Conservation (phyloP, 352 stramenopile genomes). For the Lagenidium giganteum region DNA sequence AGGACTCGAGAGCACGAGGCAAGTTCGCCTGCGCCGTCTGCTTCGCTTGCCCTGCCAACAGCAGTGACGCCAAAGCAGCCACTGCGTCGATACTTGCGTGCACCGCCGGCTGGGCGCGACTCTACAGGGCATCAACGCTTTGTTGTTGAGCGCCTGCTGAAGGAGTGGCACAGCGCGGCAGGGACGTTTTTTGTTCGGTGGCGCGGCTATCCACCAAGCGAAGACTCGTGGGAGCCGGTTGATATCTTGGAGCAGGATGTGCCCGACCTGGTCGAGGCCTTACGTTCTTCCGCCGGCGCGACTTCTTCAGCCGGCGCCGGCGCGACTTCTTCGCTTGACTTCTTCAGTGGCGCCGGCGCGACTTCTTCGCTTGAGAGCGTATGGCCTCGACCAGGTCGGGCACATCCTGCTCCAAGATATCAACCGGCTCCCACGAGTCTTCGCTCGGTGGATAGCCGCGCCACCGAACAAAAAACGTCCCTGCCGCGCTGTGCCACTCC, state of each 20-base stretch:
- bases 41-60: too few relatives aligned
- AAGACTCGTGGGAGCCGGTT: conserved; percentile 6
- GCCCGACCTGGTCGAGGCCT: conserved; percentile 2
- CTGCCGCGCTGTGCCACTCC: conserved; percentile 3
- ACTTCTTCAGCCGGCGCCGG: too few relatives aligned
- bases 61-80: too few relatives aligned
- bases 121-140: too few relatives aligned
- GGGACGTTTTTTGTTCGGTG: conserved; percentile 8
- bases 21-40: too few relatives aligned
- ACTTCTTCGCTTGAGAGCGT: too few relatives aligned
- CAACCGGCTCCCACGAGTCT: conserved; percentile 6
- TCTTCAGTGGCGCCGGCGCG: too few relatives aligned
- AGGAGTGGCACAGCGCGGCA: conserved; percentile 3
- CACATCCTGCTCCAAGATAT: background rate
- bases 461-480: conserved; percentile 9
- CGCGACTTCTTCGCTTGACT: too few relatives aligned
- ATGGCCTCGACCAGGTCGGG: conserved; percentile 4
- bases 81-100: too few relatives aligned
- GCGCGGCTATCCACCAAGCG: conserved; percentile 1
- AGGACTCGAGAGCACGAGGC: too few relatives aligned
- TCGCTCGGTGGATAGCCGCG: background rate
- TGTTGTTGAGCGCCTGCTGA: conserved; percentile 2
- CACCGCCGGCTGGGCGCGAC: too few relatives aligned
- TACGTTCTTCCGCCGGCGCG: too few relatives aligned
- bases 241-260: background rate